Evolutionary conservation across 352 stramenopile genomes (phyloP), one percentile per base, ranked within the genome.

Genomic region (Phytopythium kandeliae): DNA sequence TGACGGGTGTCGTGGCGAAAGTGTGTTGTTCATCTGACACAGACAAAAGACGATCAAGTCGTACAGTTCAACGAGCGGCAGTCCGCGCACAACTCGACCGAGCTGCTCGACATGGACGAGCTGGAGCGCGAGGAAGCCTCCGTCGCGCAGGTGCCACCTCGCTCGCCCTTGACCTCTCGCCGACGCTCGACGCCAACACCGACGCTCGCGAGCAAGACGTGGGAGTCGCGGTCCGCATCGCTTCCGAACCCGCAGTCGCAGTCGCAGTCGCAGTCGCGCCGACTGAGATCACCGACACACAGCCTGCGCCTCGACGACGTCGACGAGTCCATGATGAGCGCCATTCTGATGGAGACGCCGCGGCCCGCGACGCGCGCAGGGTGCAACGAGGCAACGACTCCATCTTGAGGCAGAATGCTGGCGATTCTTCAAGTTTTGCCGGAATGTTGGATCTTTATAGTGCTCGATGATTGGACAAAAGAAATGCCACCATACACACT

Each of bases 261-360:
- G 0, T 4, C 49, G 3, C 38, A 17, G 5, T 5, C n/a, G 4
- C 38, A 15, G 0, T 3, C n/a, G 25, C 49, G 21, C 11, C 36
- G 11, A 33, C 19, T 25, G 15, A 63, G 51, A 19, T 55, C 48
- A 4, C 48, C 49, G 50, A 35, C 60, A 9, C 61, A 41, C 7
- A 59, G 61, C 44, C 70, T 89, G 15, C 60, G 54, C 28, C 72
- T 86, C 41, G 74, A 84, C 51, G 72, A 89, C 44, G 55, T 63
- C 24, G 78, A 89, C 42, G 78, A 89, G 58, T 68, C 70, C 28
- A 72, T 86, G 53, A 86, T 85, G 78, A 62, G 80, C 51, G 56
- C 78, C 52, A 89, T 86, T 3, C 54, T 86, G 42, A 68, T 64
- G 25, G 66, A 45, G 40, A 28, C 17, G 21, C 40, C 40, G 22